These are phyloP conservation scores for Nakazawaea molendinolei DNA, from an alignment of 805 yeast genomes.

Conservation along the genomic window DNA sequence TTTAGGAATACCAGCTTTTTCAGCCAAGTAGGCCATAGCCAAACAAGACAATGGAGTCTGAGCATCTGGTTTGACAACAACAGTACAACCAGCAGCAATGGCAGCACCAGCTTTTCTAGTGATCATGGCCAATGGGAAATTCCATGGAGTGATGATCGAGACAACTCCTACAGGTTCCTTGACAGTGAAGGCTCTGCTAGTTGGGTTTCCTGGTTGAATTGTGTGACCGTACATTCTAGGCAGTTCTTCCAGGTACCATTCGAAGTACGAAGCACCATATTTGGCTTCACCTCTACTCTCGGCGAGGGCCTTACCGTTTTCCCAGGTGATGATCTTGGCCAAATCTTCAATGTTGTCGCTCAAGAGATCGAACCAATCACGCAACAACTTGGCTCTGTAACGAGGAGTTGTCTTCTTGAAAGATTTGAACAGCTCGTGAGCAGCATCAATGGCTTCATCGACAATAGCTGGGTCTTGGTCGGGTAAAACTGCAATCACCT, in stretches of 20 bases:
- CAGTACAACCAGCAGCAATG: constrained; percentile 73
- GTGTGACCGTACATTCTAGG: constrained; percentile 62
- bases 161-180: constrained; percentile 77
- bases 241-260: constrained; percentile 86
- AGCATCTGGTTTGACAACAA: constrained; percentile 70
- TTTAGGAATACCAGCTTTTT: constrained; percentile 63
- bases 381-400: constrained; percentile 46
- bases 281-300: constrained; percentile 67
- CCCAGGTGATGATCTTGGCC: constrained; percentile 57
- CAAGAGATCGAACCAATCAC: constrained; percentile 45
- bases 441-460: constrained; percentile 47
- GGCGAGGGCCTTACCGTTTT: constrained; percentile 67
- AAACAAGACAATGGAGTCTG: constrained; percentile 72
- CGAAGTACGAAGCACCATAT: constrained; percentile 71
- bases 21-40: constrained; percentile 55
- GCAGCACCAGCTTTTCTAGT: constrained; percentile 73
- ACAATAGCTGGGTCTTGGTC: constrained; percentile 44
- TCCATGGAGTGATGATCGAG: constrained; percentile 80
- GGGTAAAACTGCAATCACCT: constrained; percentile 46
- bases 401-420: constrained; percentile 54
- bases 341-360: constrained; percentile 55
- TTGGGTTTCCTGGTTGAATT: constrained; percentile 44
- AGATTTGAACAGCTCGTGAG: constrained; percentile 43
- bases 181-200: constrained; percentile 47
- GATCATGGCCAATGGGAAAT: constrained; percentile 77